Evolutionary conservation across 2,329 filamentous ascomycete species (phyloP), one percentile per base, ranked within the genome.

Genomic region (Colletotrichum sp.): DNA sequence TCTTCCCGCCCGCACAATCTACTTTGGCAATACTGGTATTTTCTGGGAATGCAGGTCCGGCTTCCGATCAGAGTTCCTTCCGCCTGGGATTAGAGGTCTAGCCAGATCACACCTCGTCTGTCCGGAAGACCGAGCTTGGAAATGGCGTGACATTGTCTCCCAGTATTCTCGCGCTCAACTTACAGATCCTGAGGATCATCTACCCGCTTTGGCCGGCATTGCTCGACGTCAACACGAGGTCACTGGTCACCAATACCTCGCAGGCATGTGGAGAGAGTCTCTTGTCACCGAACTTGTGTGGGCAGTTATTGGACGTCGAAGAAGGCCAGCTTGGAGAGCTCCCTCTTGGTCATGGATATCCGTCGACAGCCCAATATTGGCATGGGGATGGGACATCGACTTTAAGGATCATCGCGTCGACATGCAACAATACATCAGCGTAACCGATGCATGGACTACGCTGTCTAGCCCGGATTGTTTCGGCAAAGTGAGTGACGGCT

Each of bases 1-100:
- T 15, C 43, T 66, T 8, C 18, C 64, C 1, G 9, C 64, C 8
- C 36, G 64, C 4, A 55, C 27, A 1, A 55, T 66, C 9, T 34
- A 0, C 5, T 32, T 52, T 0, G 64, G 39, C 0, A 8, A 25
- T 9, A 34, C 16, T 0, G 64, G 64, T 0, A 15, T 34, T 2
- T 55, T 66, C 13, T 55, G 64, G 64, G 27, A 34, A 18, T 66
- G 64, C 39, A 66, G 39, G 12, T 32, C 43, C 7, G 22, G 6
- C 7, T 1, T 55, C 2, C 32, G n/a, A 6, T 66, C 64, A 0
- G 64, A 66, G 0, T 66, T 32, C 27, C 0, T 66, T 6, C 43
- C 39, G 8, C 2, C 3, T 10, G 62, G 16, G 5, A 6, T 55
- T 28, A 6, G 3, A 8, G 6, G 4, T 13, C 18, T 13, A 3